These are phyloP conservation scores for Mortierella hygrophila DNA, from an alignment of 192 early-diverging fungal species.

Conservation along the genomic window DNA sequence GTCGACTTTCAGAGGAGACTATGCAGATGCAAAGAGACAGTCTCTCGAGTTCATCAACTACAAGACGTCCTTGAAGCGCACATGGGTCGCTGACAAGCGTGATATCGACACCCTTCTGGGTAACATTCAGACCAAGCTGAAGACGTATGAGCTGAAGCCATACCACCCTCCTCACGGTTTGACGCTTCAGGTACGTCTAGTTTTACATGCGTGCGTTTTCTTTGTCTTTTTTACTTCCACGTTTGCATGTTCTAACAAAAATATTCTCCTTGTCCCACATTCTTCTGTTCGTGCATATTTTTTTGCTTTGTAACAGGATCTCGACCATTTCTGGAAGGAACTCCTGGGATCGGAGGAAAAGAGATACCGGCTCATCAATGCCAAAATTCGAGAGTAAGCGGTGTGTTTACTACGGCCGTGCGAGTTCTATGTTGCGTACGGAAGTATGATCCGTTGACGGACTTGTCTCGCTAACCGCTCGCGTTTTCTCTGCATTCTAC, in stretches of 20 bases:
- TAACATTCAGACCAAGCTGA: conserved; percentile 97
- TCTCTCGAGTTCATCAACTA: conserved; percentile 85
- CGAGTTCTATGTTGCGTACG: background rate
- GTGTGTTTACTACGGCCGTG: background rate
- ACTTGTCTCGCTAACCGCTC: background rate
- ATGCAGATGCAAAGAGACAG: conserved; percentile 81
- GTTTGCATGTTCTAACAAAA: background rate
- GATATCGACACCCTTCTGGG: conserved; percentile 93
- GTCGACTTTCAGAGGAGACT: conserved; percentile 73
- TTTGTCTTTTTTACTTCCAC: background rate
- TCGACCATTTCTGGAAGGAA: conserved; percentile 84
- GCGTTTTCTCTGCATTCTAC: background rate
- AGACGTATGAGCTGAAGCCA: conserved; percentile 91
- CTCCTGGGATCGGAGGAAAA: conserved; percentile 81
- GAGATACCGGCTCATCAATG: conserved; percentile 86
- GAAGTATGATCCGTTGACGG: background rate
- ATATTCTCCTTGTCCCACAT: background rate
- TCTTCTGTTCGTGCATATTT: background rate
- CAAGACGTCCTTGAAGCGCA: conserved; percentile 85
- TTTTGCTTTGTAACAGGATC: conserved; percentile 66
- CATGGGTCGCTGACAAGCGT: conserved; percentile 91
- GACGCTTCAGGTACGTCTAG: conserved; percentile 61
- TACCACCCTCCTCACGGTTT: conserved; percentile 87
- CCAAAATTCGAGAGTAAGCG: conserved; percentile 84
- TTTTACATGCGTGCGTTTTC: background rate